These are phyloP conservation scores for Biscutella laevigata DNA, from an alignment of 441 rosid species.

Conservation along the genomic window DNA sequence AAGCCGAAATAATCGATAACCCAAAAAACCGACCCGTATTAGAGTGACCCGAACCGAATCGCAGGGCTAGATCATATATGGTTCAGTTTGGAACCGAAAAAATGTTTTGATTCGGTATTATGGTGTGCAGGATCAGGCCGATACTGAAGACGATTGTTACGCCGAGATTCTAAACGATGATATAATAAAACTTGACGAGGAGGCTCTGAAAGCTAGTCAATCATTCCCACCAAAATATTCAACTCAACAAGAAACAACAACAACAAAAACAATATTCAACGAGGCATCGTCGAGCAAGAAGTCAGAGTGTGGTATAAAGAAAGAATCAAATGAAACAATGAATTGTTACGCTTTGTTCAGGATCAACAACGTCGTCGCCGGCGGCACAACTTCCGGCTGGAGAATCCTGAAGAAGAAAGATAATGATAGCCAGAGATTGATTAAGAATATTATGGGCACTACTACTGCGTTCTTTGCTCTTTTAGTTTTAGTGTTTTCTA, in stretches of 20 bases:
- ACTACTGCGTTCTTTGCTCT: conserved; percentile 11
- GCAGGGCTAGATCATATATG: no score
- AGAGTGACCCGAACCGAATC: no score
- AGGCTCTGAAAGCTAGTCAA: conserved; percentile 22
- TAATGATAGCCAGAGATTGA: background rate
- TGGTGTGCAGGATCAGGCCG: conserved; percentile 19
- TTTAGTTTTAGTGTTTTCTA: conserved; percentile 14
- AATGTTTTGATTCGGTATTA: no score
- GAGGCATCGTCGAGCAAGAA: conserved; percentile 19
- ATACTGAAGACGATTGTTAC: conserved; percentile 40
- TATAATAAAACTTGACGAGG: conserved; percentile 59
- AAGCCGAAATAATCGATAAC: no score
- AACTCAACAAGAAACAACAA: conserved; percentile 16
- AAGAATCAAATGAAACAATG: conserved; percentile 13
- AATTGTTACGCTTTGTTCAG: conserved; percentile 18
- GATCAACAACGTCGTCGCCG: conserved; percentile 3
- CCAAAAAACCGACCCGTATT: no score
- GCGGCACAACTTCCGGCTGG: background rate
- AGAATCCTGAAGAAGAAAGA: conserved; percentile 11
- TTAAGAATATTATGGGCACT: conserved; percentile 15
- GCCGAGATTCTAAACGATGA: conserved; percentile 81
- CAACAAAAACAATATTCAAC: no score
- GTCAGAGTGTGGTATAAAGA: conserved; percentile 12
- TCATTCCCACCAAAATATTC: conserved; percentile 8
- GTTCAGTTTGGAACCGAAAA: no score